These are phyloP conservation scores for Cercospora beticola DNA, from an alignment of 2,329 filamentous ascomycete genomes.

Conservation along the genomic window DNA sequence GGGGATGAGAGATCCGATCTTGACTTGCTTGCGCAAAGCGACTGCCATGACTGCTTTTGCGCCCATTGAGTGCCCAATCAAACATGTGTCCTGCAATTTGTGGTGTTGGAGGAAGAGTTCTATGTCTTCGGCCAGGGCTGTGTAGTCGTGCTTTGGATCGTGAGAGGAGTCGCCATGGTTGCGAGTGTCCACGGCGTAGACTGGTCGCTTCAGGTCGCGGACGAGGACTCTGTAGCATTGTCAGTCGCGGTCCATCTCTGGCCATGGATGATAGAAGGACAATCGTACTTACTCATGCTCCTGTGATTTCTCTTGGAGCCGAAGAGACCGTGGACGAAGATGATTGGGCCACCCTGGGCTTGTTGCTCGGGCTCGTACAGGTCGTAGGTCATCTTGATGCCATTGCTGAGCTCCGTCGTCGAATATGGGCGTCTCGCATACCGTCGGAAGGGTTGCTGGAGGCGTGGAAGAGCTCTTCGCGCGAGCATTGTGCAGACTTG, in stretches of 20 bases:
- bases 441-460: slow-evolving; percentile 24
- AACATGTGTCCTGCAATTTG: slow-evolving; percentile 64
- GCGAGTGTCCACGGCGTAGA: slow-evolving; percentile 84
- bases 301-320: slow-evolving; percentile 95
- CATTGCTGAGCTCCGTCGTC: slow-evolving; percentile 36
- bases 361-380: slow-evolving; percentile 57
- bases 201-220: slow-evolving; percentile 72
- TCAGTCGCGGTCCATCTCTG: background rate
- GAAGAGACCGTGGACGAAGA: slow-evolving; percentile 91
- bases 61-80: slow-evolving; percentile 97
- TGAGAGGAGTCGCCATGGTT: slow-evolving; percentile 94
- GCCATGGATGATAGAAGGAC: background rate
- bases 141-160: slow-evolving; percentile 72
- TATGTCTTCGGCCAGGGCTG: slow-evolving; percentile 78
- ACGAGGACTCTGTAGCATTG: slow-evolving; percentile 65
- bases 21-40: slow-evolving; percentile 67
- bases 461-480: slow-evolving; percentile 22
- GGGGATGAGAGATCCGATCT: slow-evolving; percentile 70
- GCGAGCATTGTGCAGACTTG: slow-evolving; percentile 25
- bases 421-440: slow-evolving; percentile 28
- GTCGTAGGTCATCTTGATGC: slow-evolving; percentile 60
- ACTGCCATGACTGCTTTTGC: slow-evolving; percentile 91
- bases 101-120: slow-evolving; percentile 73
- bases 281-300: slow-evolving; percentile 83
- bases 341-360: slow-evolving; percentile 60